Evolutionary conservation across 768 basidiomycete species (phyloP).

Genomic region (Arthromyces matolae): DNA sequence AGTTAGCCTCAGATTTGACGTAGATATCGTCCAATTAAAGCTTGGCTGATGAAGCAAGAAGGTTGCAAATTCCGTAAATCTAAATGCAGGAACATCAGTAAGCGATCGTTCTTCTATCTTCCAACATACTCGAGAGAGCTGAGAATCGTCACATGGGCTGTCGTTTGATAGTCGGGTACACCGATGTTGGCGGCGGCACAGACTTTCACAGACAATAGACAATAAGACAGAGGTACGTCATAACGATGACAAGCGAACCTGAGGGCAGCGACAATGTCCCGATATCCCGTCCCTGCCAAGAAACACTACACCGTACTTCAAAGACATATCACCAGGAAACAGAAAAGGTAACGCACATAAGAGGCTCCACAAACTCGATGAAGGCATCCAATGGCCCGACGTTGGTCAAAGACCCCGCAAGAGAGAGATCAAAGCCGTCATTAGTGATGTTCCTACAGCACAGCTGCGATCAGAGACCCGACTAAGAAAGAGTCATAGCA

Average conservation of each 20-base stretch:
- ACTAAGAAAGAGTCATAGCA: background rate
- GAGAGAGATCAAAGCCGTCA: constrained; percentile 57
- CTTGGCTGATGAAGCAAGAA: constrained; percentile 59
- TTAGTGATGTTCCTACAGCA: constrained; percentile 46
- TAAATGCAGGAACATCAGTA: constrained; percentile 16
- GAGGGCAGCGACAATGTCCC: constrained; percentile 61
- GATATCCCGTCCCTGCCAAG: constrained; percentile 61
- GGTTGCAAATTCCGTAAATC: constrained; percentile 65
- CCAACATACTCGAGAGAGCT: constrained; percentile 42
- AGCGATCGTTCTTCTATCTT: background rate
- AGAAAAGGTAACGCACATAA: constrained; percentile 39
- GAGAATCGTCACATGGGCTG: constrained; percentile 52
- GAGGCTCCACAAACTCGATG: constrained; percentile 62
- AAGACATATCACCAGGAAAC: background rate
- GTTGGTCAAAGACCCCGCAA: constrained; percentile 58
- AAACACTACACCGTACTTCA: constrained; percentile 39
- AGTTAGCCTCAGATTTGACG: constrained; percentile 54
- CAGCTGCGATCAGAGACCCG: background rate
- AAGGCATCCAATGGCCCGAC: constrained; percentile 66
- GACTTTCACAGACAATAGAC: constrained; percentile 34
- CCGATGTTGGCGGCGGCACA: constrained; percentile 67
- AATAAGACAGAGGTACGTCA: background rate
- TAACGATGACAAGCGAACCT: constrained; percentile 30
- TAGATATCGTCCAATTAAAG: constrained; percentile 72
- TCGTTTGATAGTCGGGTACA: constrained; percentile 57